phyloP scores from a whole-genome alignment of 495 filamentous ascomycete genomes.

The Ascobolus immersus region DNA sequence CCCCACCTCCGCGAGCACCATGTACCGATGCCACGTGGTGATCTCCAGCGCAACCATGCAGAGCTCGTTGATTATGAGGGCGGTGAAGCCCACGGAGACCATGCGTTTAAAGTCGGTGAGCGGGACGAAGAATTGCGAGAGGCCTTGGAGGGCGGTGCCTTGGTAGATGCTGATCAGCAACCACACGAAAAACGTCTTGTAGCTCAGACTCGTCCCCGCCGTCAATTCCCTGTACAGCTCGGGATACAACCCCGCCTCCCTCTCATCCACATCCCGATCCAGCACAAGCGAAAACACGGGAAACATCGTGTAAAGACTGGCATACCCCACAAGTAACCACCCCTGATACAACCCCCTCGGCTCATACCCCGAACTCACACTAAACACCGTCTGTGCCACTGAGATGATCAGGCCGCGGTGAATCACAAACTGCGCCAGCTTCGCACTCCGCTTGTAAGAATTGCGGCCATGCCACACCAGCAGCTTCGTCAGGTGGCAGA shows the following conservation, averaged over 20 bases:
- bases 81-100: constrained; percentile 78
- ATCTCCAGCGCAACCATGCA: constrained; percentile 91
- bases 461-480: constrained; percentile 96
- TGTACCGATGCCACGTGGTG: constrained; percentile 89
- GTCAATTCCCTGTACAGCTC: constrained; percentile 95
- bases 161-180: constrained; percentile 89
- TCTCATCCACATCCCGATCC: constrained; percentile 83
- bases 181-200: constrained; percentile 91
- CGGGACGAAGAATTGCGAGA: constrained; percentile 65
- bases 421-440: constrained; percentile 94
- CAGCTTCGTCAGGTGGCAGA: constrained; percentile 86
- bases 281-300: constrained; percentile 93
- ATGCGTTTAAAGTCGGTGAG: constrained; percentile 38
- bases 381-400: constrained; percentile 93
- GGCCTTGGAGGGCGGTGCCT: constrained; percentile 59
- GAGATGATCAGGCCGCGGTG: constrained; percentile 86
- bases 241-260: constrained; percentile 78
- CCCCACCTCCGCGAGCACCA: constrained; percentile 61
- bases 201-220: constrained; percentile 54
- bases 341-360: constrained; percentile 76
- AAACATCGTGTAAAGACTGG: constrained; percentile 80
- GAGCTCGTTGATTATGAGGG: constrained; percentile 79
- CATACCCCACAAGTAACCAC: constrained; percentile 94
- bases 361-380: constrained; percentile 69
- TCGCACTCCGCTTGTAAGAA: constrained; percentile 83